These are phyloP conservation scores for Pichia ethanolica DNA, from an alignment of 805 yeast genomes.

Conservation along the genomic window DNA sequence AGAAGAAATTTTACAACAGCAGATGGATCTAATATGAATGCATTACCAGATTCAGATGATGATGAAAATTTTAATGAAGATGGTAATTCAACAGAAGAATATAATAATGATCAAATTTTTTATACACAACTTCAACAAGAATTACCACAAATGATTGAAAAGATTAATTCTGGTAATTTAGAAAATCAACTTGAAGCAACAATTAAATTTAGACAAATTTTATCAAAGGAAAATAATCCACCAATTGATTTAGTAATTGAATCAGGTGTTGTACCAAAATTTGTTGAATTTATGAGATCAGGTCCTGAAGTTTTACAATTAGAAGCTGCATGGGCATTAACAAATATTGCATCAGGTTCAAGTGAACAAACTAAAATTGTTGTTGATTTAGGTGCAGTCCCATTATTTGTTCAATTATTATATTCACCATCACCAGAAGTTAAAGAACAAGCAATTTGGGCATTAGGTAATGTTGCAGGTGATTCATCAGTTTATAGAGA, in stretches of 20 bases:
- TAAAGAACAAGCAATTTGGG: conserved; percentile 99
- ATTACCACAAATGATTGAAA: conserved; percentile 78
- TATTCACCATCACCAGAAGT: conserved; percentile 81
- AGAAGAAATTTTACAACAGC: conserved; percentile 67
- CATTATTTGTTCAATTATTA: conserved; percentile 76
- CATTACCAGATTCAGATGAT: conserved; percentile 32
- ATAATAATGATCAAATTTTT: conserved; percentile 28
- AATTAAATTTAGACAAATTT: conserved; percentile 83
- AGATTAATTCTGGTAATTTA: conserved; percentile 65
- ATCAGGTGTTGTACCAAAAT: conserved; percentile 86
- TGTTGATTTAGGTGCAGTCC: conserved; percentile 91
- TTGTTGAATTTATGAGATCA: conserved; percentile 76
- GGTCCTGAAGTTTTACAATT: conserved; percentile 85
- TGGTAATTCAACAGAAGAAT: conserved; percentile 38
- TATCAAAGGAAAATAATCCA: conserved; percentile 91
- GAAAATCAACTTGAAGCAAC: conserved; percentile 85
- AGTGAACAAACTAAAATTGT: conserved; percentile 86
- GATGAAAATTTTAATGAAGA: conserved; percentile 34
- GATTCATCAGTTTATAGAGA: conserved; percentile 89
- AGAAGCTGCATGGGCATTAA: conserved; percentile 99
- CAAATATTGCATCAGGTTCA: conserved; percentile 93
- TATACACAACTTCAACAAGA: conserved; percentile 50
- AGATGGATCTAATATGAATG: conserved; percentile 5
- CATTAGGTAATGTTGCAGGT: conserved; percentile 97
- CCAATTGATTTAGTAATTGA: conserved; percentile 92